Evolutionary conservation across 139 green algal species (phyloP).

Genomic region (Nannochloris sp.): DNA sequence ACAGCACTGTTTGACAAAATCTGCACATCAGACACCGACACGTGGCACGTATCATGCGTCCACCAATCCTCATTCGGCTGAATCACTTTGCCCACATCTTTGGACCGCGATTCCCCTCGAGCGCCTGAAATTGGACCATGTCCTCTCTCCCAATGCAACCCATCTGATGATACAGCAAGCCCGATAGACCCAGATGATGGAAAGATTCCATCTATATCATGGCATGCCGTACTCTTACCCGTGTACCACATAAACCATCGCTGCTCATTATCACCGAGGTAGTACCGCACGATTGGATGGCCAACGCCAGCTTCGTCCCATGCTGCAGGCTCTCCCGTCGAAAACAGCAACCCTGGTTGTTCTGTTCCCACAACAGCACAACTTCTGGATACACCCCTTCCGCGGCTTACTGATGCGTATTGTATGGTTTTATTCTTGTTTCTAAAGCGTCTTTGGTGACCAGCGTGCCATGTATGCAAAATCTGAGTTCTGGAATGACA

Average conservation of each 20-base stretch:
- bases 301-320: conserved; percentile 66
- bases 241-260: conserved; percentile 88
- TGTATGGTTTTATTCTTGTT: too few species aligned
- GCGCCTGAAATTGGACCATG: conserved; percentile 33
- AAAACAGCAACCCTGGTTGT: conserved; percentile 31
- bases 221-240: conserved; percentile 22
- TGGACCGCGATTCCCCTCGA: conserved; percentile 20
- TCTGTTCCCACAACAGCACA: conserved; percentile 10
- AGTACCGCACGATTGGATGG: conserved; percentile 69
- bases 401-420: too few species aligned
- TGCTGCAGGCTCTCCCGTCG: conserved; percentile 38
- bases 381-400: too few species aligned
- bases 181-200: conserved; percentile 49
- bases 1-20: conserved; percentile 52
- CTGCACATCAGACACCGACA: conserved; percentile 80
- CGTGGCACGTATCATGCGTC: conserved; percentile 78
- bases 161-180: conserved; percentile 57
- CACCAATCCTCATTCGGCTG: conserved; percentile 66
- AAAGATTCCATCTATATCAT: conserved; percentile 36
- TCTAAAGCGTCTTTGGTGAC: too few species aligned
- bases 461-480: too few species aligned
- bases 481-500: too few species aligned
- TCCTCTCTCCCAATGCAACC: conserved; percentile 56
- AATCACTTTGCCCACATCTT: conserved; percentile 60
- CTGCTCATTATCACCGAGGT: conserved; percentile 66